Evolutionary conservation across 257 asterid genomes (phyloP).

Genomic region (Linderniella brevidens): DNA sequence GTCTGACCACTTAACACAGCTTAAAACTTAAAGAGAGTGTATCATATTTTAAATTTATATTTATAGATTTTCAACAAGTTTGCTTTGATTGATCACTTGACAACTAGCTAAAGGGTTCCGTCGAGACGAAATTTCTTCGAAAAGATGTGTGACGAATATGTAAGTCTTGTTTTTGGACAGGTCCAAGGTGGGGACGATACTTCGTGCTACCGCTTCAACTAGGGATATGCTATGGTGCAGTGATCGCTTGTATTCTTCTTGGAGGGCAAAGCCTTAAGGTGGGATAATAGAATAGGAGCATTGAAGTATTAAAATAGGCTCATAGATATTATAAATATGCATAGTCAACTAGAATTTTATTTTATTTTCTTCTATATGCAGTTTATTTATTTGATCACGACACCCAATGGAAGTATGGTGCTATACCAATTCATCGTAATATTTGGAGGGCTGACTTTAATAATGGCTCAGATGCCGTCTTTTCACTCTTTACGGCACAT

Average conservation of each 20-base stretch:
- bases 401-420: slow-evolving; percentile 47
- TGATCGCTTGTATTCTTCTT: slow-evolving; percentile 40
- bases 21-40: no score
- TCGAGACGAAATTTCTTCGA: no score
- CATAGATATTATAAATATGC: no score
- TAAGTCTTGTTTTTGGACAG: slow-evolving; percentile 11
- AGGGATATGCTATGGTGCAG: slow-evolving; percentile 44
- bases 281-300: no score
- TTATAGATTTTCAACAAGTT: no score
- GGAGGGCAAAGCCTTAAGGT: slow-evolving; percentile 77
- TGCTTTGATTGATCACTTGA: no score
- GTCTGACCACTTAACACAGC: no score
- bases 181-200: slow-evolving; percentile 57
- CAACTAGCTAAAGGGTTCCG: no score
- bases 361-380: slow-evolving; percentile 10
- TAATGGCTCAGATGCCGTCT: slow-evolving; percentile 70
- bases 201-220: slow-evolving; percentile 60
- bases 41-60: no score
- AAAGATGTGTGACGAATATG: neutral
- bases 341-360: neutral
- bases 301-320: no score
- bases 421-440: slow-evolving; percentile 40
- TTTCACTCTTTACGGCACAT: slow-evolving; percentile 64
- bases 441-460: slow-evolving; percentile 38
- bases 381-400: slow-evolving; percentile 32